phyloP scores from a whole-genome alignment of 2,329 filamentous ascomycete species.

The Paecilomyces sp. region DNA sequence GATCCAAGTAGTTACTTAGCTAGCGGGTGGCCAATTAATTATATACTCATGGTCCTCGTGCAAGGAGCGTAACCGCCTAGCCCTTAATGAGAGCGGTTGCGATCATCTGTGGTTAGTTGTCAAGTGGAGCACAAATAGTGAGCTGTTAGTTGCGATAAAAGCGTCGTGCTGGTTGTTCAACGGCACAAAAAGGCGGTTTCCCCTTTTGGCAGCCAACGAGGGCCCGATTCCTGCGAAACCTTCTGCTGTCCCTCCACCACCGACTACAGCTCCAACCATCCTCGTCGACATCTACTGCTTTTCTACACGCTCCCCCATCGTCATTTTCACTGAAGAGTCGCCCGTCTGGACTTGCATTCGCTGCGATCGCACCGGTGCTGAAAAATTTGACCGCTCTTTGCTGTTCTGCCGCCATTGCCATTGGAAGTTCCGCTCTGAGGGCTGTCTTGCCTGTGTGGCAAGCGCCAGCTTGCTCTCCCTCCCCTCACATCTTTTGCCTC shows the following conservation, averaged over 20 bases:
- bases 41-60: not conserved
- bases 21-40: not conserved
- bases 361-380: not conserved
- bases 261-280: not conserved
- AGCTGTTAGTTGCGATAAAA: not conserved
- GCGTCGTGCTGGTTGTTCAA: not conserved
- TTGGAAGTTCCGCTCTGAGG: not conserved
- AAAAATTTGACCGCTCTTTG: not conserved
- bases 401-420: not conserved
- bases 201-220: conserved; percentile 9
- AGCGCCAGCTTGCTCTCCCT: not conserved
- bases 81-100: not conserved
- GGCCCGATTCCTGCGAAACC: not conserved
- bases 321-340: not conserved
- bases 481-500: not conserved
- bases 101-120: not conserved
- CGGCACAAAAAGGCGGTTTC: conserved; percentile 1
- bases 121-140: not conserved
- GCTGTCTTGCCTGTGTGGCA: not conserved
- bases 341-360: not conserved
- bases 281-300: not conserved
- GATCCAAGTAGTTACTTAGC: not conserved
- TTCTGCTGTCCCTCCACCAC: not conserved
- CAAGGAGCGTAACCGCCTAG: not conserved
- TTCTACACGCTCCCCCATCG: not conserved